Base-by-base conservation (phyloP, 163 green algal genomes). In the Trebouxiophyceae sp. region DNA sequence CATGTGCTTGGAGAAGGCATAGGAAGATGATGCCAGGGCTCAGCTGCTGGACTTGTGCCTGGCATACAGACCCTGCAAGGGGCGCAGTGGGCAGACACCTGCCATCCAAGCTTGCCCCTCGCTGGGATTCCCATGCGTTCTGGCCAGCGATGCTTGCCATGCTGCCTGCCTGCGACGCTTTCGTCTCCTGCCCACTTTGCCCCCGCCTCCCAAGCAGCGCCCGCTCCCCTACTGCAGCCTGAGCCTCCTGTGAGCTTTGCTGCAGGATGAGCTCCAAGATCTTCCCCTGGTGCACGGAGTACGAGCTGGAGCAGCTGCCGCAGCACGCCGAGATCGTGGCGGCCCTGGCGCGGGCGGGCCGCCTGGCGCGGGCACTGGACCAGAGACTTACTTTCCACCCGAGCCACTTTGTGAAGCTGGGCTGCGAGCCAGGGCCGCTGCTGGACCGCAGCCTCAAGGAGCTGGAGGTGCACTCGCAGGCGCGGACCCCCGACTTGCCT, bases 301-400 rank as follows among this genome's bases (percentile, higher is more conserved):
- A 81, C 57, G 27, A 77, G 5, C 26, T 82, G 22, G 66, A 82
- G 50, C 71, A 89, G 23, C 66, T 92, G 64, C 83, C 81, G 30
- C 57, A 91, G 64, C 84, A 75, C 33, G 76, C 63, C 4, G 71
- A 67, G 4, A 92, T 92, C 57, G 65, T 65, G 8, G 45, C 76
- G 34, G 69, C 81, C 58, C 62, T 63, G 44, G 27, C 32, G 8
- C 68, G 57, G 60, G 72, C 73, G 22, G 84, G 85, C 8, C 71
- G 80, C 24, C 63, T 82, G 31, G 82, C 85, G 0, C 66, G 70
- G 4, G 67, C 54, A 0, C 70, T 78, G 20, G 81, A 77, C 27
- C 82, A 90, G 66, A 75, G 86, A 12, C 50, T 91, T 8, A 92
- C 86, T 26, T 91, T 87, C 67, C 86, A 92, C 72, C 82, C 86